A percentile compares a stretch with the other conserved stretches of the same genome.
Evolutionary conservation across 2,329 filamentous ascomycete genomes (phyloP).

Genomic region (Elsinoe arachidis): DNA sequence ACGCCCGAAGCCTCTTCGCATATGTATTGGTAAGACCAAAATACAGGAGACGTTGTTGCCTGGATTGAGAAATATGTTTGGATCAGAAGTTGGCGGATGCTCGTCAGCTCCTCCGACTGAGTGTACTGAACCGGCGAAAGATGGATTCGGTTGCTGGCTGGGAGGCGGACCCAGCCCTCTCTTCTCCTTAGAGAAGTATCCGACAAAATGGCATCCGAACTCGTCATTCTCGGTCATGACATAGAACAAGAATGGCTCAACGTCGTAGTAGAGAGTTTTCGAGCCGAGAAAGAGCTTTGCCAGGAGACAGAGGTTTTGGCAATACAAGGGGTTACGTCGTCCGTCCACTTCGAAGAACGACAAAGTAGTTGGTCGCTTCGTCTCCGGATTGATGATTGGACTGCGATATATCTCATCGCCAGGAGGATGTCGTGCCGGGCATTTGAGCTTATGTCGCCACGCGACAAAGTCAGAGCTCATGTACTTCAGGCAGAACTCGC

Average conservation of each 20-base stretch:
- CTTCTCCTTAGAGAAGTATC: constrained; percentile 99
- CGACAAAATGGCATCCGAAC: constrained; percentile 88
- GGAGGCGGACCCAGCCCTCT: constrained; percentile 45
- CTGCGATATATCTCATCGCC: constrained; percentile 97
- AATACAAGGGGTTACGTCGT: constrained; percentile 95
- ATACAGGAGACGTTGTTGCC: constrained; percentile 95
- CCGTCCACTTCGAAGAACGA: constrained; percentile 98
- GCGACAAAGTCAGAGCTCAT: constrained; percentile 99
- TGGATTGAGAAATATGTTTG: constrained; percentile 25
- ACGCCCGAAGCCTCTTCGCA: constrained; percentile 93
- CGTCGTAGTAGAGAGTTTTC: constrained; percentile 96
- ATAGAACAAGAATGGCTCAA: constrained; percentile 94
- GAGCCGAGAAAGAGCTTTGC: constrained; percentile 97
- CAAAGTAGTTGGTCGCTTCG: constrained; percentile 26
- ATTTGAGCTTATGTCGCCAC: constrained; percentile 93
- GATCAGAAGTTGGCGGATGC: constrained; percentile 12
- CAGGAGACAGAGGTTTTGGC: constrained; percentile 90
- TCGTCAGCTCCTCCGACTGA: constrained; percentile 18
- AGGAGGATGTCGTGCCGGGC: constrained; percentile 89
- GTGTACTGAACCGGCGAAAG: constrained; percentile 19
- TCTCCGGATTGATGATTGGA: constrained; percentile 52
- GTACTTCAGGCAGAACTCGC: constrained; percentile 98
- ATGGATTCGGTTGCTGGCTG: constrained; percentile 51
- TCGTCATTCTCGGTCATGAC: constrained; percentile 93
- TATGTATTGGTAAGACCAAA: constrained; percentile 87